Base-by-base conservation (phyloP, 441 rosid genomes). In the California macrophylla region DNA sequence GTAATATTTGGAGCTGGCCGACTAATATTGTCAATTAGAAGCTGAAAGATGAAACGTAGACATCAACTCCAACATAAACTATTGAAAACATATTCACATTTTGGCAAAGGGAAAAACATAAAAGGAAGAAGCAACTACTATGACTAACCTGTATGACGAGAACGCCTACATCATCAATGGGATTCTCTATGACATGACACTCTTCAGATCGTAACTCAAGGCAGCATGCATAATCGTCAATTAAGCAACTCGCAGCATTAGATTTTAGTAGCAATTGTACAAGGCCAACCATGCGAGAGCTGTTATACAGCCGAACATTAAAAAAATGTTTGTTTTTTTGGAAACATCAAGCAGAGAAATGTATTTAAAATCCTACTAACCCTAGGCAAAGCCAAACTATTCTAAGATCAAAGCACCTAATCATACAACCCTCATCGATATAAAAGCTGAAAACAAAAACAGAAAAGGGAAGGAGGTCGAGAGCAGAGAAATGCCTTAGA, bases 191-290 rank as follows among this genome's bases (percentile, higher is more conserved):
- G 66, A 80, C 79, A 78, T 85, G 92, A 68, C 82, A 82, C 81
- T 92, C 99, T 80, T 92, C 92, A 23, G 88, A 82, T 71, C 94
- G 88, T 68, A 78, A 71, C 86, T 92, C 98, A 72, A 94, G 99
- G 81, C 99, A 92, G 74, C 95, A 83, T 28, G 99, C 98, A 80
- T 94, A 94, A 76, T 94, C 99, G 83, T 90, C 99, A 62, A 83
- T 82, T 83, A 94, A 82, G 69, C 82, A 73, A 73, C 71, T 80
- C 15, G 93, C 91, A 66, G 92, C 90, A 88, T 89, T 87, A 54
- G 83, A 81, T 83, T 89, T 92, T 61, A 94, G 81, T 65, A 92
- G 83, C 75, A 91, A 75, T 66, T 90, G 97, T 54, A 89, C 92
- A 42, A 94, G 89, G 74, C 97, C 98, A 79, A 80, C 90, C 84